Conservation (phyloP, 495 filamentous ascomycete species). For the Penicillium goetzii region DNA sequence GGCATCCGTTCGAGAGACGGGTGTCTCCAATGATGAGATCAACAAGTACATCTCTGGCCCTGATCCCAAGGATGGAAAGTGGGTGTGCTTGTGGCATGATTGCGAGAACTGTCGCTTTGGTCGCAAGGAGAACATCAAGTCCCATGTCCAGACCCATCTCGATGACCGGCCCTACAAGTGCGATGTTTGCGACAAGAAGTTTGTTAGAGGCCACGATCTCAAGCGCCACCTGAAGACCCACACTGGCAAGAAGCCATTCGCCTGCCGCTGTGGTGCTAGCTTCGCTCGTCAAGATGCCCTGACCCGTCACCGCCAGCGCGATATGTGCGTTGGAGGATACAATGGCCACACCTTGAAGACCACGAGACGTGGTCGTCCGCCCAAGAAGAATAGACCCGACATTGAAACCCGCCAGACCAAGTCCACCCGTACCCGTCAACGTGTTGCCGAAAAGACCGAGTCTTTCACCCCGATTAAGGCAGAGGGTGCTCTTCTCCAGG, state of each 20-base stretch:
- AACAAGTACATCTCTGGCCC: conserved; percentile 81
- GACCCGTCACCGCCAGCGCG: conserved; percentile 89
- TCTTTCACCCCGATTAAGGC: conserved; percentile 36
- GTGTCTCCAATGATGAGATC: conserved; percentile 86
- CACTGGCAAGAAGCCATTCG: conserved; percentile 88
- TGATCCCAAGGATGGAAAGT: conserved; percentile 71
- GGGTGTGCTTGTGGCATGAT: conserved; percentile 79
- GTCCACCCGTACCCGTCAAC: conserved; percentile 53
- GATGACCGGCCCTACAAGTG: conserved; percentile 93
- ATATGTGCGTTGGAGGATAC: conserved; percentile 92
- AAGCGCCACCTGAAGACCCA: conserved; percentile 98
- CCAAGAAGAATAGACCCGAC: conserved; percentile 65
- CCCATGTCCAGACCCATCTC: conserved; percentile 95
- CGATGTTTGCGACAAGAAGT: conserved; percentile 86
- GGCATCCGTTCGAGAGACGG: conserved; percentile 67
- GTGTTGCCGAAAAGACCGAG: conserved; percentile 44
- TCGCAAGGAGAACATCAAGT: conserved; percentile 95
- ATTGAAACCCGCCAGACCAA: conserved; percentile 71
- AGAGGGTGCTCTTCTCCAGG: conserved; percentile 20
- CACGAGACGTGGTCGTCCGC: conserved; percentile 64
- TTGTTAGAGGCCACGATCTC: conserved; percentile 94
- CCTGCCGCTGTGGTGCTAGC: conserved; percentile 84
- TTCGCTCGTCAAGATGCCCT: conserved; percentile 95
- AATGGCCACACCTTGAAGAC: conserved; percentile 76
- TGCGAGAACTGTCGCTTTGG: conserved; percentile 81